Base-by-base conservation (phyloP, 257 asterid genomes). In the Craterostigma plantagineum region DNA sequence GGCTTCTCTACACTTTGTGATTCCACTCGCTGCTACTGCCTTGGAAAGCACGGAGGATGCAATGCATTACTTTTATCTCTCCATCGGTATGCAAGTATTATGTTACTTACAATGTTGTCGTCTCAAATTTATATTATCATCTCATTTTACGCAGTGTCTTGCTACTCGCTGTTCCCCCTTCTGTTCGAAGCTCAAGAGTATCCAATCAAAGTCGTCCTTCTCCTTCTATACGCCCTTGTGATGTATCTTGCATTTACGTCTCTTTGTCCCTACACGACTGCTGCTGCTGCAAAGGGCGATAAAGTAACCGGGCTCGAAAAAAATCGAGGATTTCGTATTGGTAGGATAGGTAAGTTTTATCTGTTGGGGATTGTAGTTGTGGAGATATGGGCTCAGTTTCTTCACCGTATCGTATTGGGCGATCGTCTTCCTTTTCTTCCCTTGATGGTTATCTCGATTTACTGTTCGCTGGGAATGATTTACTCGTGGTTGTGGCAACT, bases 401-500 rank as follows among this genome's bases (percentile, higher is more conserved):
- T 82, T 36, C 93, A 87, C 45, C 81, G 73, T 8, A 53, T 70
- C 16, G 4, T 79, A 35, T 63, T 76, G 10, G 67, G 80, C 14
- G 63, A 74, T 27, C 58, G 66, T 46, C 72, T 82, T 52, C 97
- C 93, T 1, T 87, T 81, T 53, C 59, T 87, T 48, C 86, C 92
- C 48, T 77, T 87, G 8, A 72, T 87, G 92, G 61, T 72, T 74
- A 72, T 73, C 43, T 78, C 95, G 30, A 63, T 62, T 34, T 82
- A 70, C 15, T 76, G 95, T 56, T 84, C 70, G 10, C 38, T 87
- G 7, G 93, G 93, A 51, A 73, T 79, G 71, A 47, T 70, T 9
- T 71, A 71, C 75, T 81, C 97, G 3, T 87, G 94, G 94, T 60
- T 81, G 52, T 81, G 97, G 92, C 95, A 87, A 52, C 58, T 87